Conservation (phyloP, 441 rosid genomes). For the Flueggea neowawraea region DNA sequence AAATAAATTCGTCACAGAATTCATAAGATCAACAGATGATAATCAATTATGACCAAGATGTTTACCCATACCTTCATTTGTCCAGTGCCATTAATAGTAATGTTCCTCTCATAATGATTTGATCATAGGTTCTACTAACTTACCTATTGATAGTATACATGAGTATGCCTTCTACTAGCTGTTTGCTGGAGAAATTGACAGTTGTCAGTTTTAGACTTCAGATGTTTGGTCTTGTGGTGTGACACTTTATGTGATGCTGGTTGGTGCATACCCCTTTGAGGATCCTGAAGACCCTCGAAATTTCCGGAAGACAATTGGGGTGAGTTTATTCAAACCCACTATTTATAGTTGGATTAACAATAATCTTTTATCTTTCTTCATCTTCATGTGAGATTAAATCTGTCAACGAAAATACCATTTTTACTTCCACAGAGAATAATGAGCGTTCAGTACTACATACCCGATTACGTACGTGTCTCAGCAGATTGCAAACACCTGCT, state of each 20-base stretch:
- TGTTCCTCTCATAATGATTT: too few relatives aligned
- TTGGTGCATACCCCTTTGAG: conserved; percentile 72
- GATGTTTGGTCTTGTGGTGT: conserved; percentile 86
- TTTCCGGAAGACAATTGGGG: conserved; percentile 68
- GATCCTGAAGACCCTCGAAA: conserved; percentile 70
- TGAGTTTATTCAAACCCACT: conserved; percentile 15
- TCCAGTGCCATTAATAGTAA: too few relatives aligned
- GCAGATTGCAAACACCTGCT: conserved; percentile 56
- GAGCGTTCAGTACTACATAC: conserved; percentile 56
- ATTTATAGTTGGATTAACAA: too few relatives aligned
- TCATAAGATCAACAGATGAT: too few relatives aligned
- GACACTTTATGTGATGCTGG: conserved; percentile 69
- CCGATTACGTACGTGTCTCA: conserved; percentile 61
- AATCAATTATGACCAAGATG: too few relatives aligned
- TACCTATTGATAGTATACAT: too few relatives aligned
- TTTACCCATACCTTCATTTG: too few relatives aligned
- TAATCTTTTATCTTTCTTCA: neutral
- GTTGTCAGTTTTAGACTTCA: conserved; percentile 36
- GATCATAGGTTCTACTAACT: too few relatives aligned
- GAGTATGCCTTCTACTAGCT: too few relatives aligned
- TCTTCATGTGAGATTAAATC: neutral
- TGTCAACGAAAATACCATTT: neutral
- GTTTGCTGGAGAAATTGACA: too few relatives aligned
- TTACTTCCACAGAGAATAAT: conserved; percentile 46
- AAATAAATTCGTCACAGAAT: too few relatives aligned